A percentile compares a stretch with the other conserved stretches of the same genome.
Conservation (phyloP, 2,329 filamentous ascomycete species). For the Cercospora sesami region DNA sequence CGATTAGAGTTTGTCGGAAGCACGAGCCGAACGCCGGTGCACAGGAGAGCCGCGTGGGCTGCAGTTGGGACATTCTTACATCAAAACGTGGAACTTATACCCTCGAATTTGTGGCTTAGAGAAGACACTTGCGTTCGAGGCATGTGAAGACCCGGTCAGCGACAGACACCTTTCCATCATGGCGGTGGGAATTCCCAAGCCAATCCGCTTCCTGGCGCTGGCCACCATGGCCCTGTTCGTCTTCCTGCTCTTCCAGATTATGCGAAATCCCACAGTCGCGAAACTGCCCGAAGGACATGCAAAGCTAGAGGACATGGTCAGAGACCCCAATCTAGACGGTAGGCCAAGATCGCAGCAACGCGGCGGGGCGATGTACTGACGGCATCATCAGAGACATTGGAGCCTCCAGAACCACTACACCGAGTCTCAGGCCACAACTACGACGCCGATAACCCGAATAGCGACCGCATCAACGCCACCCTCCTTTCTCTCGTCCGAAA, state of each 20-base stretch:
- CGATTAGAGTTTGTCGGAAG: neutral
- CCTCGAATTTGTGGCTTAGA: neutral
- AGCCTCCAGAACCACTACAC: constrained; percentile 75
- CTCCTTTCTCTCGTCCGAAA: constrained; percentile 90
- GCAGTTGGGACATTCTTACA: neutral
- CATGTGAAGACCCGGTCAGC: neutral
- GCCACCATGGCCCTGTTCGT: constrained; percentile 71
- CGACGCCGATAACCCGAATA: constrained; percentile 69
- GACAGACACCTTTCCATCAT: constrained; percentile 52
- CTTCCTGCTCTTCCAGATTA: constrained; percentile 76
- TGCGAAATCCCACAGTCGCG: constrained; percentile 56
- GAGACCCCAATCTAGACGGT: constrained; percentile 88
- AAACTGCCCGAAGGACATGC: constrained; percentile 37
- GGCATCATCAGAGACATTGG: constrained; percentile 58
- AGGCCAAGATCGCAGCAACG: constrained; percentile 42
- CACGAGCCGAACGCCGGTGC: neutral
- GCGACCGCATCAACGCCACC: constrained; percentile 88
- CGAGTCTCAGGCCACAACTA: constrained; percentile 73
- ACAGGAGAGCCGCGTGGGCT: neutral
- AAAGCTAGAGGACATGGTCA: constrained; percentile 62
- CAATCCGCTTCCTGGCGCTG: constrained; percentile 75
- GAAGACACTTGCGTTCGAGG: neutral
- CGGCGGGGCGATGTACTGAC: neutral
- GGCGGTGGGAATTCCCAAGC: constrained; percentile 85
- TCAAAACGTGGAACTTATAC: neutral